Conservation (phyloP, 2,329 filamentous ascomycete species). For the Aspergillus piperis region DNA sequence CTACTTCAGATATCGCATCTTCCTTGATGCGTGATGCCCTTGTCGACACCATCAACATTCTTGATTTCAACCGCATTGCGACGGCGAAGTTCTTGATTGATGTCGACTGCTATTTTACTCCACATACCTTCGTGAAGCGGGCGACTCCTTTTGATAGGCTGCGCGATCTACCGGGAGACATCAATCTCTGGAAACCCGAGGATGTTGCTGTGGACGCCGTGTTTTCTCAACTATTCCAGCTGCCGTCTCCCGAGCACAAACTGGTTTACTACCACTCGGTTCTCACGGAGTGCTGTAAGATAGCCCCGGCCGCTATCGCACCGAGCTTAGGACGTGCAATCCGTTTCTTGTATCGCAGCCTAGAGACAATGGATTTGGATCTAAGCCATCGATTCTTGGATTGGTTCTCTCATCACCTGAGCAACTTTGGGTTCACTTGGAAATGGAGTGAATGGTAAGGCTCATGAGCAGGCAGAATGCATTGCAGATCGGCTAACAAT, state of each 20-base stretch:
- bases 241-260: constrained; percentile 87
- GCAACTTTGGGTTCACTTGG: constrained; percentile 99
- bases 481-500: constrained; percentile 19
- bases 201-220: constrained; percentile 97
- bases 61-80: constrained; percentile 88
- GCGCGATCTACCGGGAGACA: constrained; percentile 62
- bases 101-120: constrained; percentile 89
- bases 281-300: constrained; percentile 91
- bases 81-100: constrained; percentile 90
- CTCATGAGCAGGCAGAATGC: neutral
- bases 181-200: constrained; percentile 89
- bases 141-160: constrained; percentile 91
- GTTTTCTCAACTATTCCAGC: constrained; percentile 89
- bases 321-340: constrained; percentile 92
- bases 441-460: constrained; percentile 94
- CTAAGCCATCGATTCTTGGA: constrained; percentile 85
- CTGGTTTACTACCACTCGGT: constrained; percentile 95
- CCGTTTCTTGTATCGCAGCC: constrained; percentile 81
- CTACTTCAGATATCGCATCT: constrained; percentile 72
- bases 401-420: constrained; percentile 97
- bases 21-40: constrained; percentile 83
- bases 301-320: constrained; percentile 93
- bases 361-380: constrained; percentile 82
- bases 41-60: constrained; percentile 87
- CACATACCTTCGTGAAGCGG: constrained; percentile 87